A percentile compares a stretch with the other conserved stretches of the same genome.
Conservation (phyloP, 306 rosid genomes). For the Calophaca sinica region DNA sequence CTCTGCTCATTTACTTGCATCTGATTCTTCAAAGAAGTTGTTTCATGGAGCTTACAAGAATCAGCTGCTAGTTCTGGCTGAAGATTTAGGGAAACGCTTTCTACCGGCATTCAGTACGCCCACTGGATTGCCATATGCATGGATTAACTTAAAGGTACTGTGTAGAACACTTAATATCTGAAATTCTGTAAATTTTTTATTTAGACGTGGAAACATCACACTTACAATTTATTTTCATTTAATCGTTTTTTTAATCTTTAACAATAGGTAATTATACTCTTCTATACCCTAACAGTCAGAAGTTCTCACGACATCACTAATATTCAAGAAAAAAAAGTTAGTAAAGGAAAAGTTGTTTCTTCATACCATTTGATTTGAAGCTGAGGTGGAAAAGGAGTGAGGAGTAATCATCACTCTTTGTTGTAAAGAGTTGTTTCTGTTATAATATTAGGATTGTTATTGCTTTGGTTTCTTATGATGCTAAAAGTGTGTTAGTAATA, state of each 20-base stretch:
- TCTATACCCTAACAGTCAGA: neutral
- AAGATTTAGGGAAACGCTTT: constrained; percentile 88
- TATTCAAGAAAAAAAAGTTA: constrained; percentile 6
- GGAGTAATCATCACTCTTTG: constrained; percentile 9
- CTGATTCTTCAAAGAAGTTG: constrained; percentile 79
- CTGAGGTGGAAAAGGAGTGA: constrained; percentile 18
- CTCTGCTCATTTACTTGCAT: constrained; percentile 93
- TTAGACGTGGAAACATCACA: neutral
- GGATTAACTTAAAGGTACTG: constrained; percentile 93
- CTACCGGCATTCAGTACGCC: constrained; percentile 88
- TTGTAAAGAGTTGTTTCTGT: constrained; percentile 14
- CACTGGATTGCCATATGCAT: constrained; percentile 97
- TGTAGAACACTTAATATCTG: constrained; percentile 22
- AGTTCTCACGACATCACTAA: constrained; percentile 26
- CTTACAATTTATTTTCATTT: constrained; percentile 9
- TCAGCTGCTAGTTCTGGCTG: constrained; percentile 80
- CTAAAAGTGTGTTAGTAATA: too few species aligned
- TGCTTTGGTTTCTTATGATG: constrained; percentile 29
- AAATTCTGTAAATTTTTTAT: constrained; percentile 17
- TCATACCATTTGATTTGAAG: constrained; percentile 25
- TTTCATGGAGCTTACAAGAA: constrained; percentile 70
- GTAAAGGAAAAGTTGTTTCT: neutral
- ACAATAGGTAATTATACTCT: constrained; percentile 24
- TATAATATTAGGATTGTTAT: constrained; percentile 4
- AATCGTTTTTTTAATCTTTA: constrained; percentile 30